A percentile compares a stretch with the other conserved stretches of the same genome.
Conservation (phyloP, 2,329 filamentous ascomycete species). For the Phialocephala sp. region DNA sequence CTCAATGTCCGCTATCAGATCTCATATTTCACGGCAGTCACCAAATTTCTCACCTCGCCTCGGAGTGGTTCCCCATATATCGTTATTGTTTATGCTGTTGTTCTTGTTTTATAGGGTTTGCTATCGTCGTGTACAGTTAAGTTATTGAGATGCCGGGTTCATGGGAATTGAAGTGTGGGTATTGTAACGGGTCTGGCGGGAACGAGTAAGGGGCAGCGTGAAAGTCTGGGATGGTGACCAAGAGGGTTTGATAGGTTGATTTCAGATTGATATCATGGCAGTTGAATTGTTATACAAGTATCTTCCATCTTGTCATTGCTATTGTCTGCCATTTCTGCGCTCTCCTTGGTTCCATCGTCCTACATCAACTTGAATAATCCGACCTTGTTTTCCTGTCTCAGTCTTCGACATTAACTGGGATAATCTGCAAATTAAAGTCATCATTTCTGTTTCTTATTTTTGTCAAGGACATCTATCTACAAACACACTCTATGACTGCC, state of each 20-base stretch:
- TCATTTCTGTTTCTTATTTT: not conserved
- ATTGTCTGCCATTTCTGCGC: not conserved
- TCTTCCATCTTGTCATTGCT: not conserved
- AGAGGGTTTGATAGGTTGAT: not conserved
- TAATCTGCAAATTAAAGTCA: not conserved
- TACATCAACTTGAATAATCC: not conserved
- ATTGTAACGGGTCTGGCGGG: too few species aligned
- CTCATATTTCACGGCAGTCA: not conserved
- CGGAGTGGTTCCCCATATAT: slow-evolving; percentile 4
- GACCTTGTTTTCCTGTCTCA: not conserved
- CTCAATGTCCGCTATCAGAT: not conserved
- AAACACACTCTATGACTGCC: not conserved
- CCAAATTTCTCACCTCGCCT: not conserved
- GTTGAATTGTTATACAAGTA: not conserved
- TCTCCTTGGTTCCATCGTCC: not conserved
- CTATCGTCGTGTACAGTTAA: not conserved
- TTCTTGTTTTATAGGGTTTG: not conserved
- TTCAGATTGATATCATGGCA: slow-evolving; percentile 1
- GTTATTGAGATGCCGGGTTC: not conserved
- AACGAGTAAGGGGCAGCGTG: too few species aligned
- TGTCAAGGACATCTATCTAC: not conserved
- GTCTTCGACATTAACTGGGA: not conserved
- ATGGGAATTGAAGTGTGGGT: not conserved
- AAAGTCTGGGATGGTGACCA: too few species aligned
- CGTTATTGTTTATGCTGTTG: not conserved